phyloP scores from a whole-genome alignment of 352 stramenopile genomes.

The Phytophthora pisi region DNA sequence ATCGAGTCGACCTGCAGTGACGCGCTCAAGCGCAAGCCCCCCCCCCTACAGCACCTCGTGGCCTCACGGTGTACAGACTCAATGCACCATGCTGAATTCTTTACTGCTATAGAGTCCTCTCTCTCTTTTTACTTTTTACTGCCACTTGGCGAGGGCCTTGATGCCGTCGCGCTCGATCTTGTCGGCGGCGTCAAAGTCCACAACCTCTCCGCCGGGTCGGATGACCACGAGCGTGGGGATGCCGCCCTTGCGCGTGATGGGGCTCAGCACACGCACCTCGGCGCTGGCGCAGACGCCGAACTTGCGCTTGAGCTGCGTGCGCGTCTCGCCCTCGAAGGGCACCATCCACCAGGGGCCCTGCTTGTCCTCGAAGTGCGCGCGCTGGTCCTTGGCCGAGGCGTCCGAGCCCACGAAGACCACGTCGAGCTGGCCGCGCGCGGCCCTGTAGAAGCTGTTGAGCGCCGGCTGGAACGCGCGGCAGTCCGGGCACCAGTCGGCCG shows the following conservation, averaged over 20 bases:
- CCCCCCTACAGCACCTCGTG: neutral
- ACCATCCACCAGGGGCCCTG: conserved; percentile 81
- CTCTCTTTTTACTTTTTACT: conserved; percentile 4
- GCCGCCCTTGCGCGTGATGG: conserved; percentile 65
- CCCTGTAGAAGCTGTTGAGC: conserved; percentile 77
- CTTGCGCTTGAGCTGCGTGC: conserved; percentile 80
- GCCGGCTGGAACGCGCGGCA: conserved; percentile 80
- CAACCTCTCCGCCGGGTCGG: conserved; percentile 55
- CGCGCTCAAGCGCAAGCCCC: neutral
- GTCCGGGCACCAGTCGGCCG: conserved; percentile 84
- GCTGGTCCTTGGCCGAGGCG: conserved; percentile 55
- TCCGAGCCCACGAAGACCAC: conserved; percentile 86
- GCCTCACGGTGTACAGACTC: neutral
- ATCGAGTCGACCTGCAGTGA: neutral
- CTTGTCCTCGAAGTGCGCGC: conserved; percentile 71
- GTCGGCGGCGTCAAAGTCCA: conserved; percentile 70
- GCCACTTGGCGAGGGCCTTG: conserved; percentile 53
- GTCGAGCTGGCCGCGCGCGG: conserved; percentile 59
- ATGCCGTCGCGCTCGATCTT: conserved; percentile 63
- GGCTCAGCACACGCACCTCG: conserved; percentile 59
- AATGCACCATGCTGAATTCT: neutral
- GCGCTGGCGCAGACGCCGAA: conserved; percentile 77
- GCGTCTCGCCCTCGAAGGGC: conserved; percentile 65
- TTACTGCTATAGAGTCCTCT: neutral
- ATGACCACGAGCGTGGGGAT: conserved; percentile 85